Conservation (phyloP, 768 basidiomycete species). For the Suillus tomentosus region DNA sequence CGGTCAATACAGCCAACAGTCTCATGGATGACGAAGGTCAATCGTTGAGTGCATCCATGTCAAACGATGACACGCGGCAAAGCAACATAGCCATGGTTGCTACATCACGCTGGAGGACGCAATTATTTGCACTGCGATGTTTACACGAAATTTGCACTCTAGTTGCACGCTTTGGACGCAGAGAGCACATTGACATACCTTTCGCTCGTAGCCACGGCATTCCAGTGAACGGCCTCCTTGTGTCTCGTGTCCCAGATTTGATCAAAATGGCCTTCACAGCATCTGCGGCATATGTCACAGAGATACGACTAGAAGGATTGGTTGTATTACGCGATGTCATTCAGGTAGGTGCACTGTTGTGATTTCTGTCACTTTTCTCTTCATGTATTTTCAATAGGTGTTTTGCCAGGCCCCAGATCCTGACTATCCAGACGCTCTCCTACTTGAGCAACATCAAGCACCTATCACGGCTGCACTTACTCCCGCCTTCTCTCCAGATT, state of each 20-base stretch:
- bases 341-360: slow-evolving; percentile 52
- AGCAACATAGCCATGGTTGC: slow-evolving; percentile 39
- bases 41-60: slow-evolving; percentile 70
- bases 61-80: slow-evolving; percentile 30
- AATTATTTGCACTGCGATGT: slow-evolving; percentile 91
- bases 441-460: slow-evolving; percentile 97
- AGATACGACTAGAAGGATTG: slow-evolving; percentile 90
- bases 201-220: slow-evolving; percentile 66
- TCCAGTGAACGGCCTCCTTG: slow-evolving; percentile 63
- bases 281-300: slow-evolving; percentile 93
- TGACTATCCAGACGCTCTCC: slow-evolving; percentile 84
- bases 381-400: slow-evolving; percentile 49
- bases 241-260: slow-evolving; percentile 86
- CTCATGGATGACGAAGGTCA: slow-evolving; percentile 91
- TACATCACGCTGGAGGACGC: slow-evolving; percentile 94
- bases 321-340: slow-evolving; percentile 91
- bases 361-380: background rate
- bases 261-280: slow-evolving; percentile 99
- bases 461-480: slow-evolving; percentile 97
- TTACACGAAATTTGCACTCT: slow-evolving; percentile 85
- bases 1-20: slow-evolving; percentile 58
- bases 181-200: slow-evolving; percentile 82
- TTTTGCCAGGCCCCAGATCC: slow-evolving; percentile 89
- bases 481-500: slow-evolving; percentile 93
- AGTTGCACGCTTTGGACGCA: slow-evolving; percentile 68